A percentile compares a stretch with the other conserved stretches of the same genome.
These are phyloP conservation scores for Xylaria sp. DNA, from an alignment of 2,329 filamentous ascomycete genomes.

Conservation along the genomic window DNA sequence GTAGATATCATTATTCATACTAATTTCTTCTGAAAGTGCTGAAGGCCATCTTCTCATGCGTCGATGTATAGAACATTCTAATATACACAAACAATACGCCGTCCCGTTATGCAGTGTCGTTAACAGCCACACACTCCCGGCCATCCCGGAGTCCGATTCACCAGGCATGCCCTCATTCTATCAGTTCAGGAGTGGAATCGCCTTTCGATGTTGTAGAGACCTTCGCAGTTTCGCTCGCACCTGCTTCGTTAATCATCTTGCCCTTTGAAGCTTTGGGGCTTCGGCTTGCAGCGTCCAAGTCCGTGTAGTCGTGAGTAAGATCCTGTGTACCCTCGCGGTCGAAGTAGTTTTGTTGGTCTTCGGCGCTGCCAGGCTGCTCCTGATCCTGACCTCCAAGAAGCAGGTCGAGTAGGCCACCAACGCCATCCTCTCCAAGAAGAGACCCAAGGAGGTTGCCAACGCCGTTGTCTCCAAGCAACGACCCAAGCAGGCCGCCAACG, in stretches of 20 bases:
- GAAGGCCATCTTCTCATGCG: neutral
- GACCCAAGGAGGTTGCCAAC: too few relatives aligned
- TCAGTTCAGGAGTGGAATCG: neutral
- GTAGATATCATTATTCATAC: neutral
- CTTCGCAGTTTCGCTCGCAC: neutral
- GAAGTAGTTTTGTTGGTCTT: neutral
- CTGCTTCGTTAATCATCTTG: neutral
- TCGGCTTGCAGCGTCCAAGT: neutral
- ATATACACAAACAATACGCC: conserved; percentile 26
- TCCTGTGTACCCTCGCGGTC: neutral
- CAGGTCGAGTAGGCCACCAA: neutral
- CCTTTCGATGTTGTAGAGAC: neutral
- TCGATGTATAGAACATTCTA: neutral
- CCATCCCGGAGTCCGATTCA: too few relatives aligned
- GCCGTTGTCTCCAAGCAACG: too few relatives aligned
- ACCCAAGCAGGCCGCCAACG: too few relatives aligned
- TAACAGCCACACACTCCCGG: neutral
- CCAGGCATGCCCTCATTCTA: neutral
- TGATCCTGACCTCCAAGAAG: neutral
- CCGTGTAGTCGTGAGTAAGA: neutral
- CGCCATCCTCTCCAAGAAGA: too few relatives aligned
- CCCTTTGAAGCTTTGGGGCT: too few relatives aligned
- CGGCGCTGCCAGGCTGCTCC: neutral
- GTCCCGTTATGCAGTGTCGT: conserved; percentile 20
- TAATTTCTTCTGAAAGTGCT: neutral